Evolutionary conservation across 257 asterid species (phyloP).

Genomic region (Solanum dulcamara): DNA sequence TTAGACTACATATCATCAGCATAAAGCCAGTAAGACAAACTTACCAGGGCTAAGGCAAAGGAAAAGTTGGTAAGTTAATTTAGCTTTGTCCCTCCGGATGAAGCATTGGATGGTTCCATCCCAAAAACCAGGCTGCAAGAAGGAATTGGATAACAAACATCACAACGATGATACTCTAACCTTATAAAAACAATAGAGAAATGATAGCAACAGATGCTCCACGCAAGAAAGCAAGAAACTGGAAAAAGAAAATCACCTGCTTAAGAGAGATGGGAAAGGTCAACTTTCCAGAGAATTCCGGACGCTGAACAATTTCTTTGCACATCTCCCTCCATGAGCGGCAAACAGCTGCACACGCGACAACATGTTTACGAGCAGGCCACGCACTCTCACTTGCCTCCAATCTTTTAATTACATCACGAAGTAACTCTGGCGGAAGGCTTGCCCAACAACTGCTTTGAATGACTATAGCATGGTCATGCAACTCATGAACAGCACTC

Average conservation of each 20-base stretch:
- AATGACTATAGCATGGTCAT: conserved; percentile 42
- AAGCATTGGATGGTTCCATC: conserved; percentile 84
- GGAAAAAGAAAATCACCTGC: conserved; percentile 30
- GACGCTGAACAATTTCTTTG: conserved; percentile 57
- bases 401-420: conserved; percentile 67
- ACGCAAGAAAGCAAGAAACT: neutral
- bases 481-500: conserved; percentile 70
- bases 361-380: conserved; percentile 79
- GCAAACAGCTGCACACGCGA: conserved; percentile 83
- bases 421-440: conserved; percentile 75
- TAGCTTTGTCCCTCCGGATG: conserved; percentile 72
- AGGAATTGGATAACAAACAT: neutral
- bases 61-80: conserved; percentile 62
- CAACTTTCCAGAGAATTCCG: conserved; percentile 53
- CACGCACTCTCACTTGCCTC: conserved; percentile 75
- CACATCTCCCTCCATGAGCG: conserved; percentile 86
- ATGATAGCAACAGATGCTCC: neutral
- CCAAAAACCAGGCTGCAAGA: conserved; percentile 66
- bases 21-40: neutral
- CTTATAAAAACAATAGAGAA: neutral
- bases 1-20: neutral
- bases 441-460: conserved; percentile 84
- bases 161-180: neutral
- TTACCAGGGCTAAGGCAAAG: conserved; percentile 71
- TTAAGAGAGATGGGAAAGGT: conserved; percentile 77